These are phyloP conservation scores for Pelagomonas calceolata DNA, from an alignment of 108 stramenopile species.

Conservation along the genomic window DNA sequence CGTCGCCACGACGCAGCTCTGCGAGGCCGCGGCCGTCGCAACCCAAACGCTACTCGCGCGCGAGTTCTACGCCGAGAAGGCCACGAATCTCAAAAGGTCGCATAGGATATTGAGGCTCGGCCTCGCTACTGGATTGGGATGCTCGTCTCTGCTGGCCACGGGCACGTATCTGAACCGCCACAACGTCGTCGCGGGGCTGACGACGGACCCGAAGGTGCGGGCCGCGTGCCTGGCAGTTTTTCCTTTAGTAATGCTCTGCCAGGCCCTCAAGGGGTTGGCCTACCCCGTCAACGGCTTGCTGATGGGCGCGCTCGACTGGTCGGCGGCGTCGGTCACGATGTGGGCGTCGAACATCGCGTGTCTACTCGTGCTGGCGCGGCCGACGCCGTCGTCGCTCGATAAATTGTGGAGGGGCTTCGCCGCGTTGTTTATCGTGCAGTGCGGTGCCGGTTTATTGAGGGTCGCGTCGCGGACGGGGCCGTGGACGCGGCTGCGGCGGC, in stretches of 20 bases:
- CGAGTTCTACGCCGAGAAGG: conserved; percentile 51
- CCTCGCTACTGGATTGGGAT: conserved; percentile 45
- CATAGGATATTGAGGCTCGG: neutral
- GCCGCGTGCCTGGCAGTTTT: conserved; percentile 58
- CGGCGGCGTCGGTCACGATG: conserved; percentile 70
- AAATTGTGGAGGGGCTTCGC: too few species aligned
- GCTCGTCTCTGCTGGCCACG: conserved; percentile 50
- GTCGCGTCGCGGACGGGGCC: too few species aligned
- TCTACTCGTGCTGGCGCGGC: neutral
- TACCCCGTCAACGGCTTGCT: conserved; percentile 83
- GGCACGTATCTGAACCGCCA: conserved; percentile 58
- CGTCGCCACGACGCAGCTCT: conserved; percentile 82
- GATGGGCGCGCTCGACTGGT: conserved; percentile 88
- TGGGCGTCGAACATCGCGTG: conserved; percentile 72
- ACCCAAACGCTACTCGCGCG: conserved; percentile 70
- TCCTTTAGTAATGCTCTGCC: conserved; percentile 35
- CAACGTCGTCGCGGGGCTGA: conserved; percentile 60
- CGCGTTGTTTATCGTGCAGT: too few species aligned
- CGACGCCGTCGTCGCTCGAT: too few species aligned
- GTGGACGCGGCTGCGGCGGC: too few species aligned
- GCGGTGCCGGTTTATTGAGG: too few species aligned
- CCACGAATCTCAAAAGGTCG: conserved; percentile 17
- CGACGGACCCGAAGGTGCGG: conserved; percentile 57
- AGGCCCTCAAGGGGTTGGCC: conserved; percentile 71
- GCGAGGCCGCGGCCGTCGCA: conserved; percentile 69